Conservation (phyloP, 371 early-diverging fungal genomes). For the Gilbertella persicaria region DNA sequence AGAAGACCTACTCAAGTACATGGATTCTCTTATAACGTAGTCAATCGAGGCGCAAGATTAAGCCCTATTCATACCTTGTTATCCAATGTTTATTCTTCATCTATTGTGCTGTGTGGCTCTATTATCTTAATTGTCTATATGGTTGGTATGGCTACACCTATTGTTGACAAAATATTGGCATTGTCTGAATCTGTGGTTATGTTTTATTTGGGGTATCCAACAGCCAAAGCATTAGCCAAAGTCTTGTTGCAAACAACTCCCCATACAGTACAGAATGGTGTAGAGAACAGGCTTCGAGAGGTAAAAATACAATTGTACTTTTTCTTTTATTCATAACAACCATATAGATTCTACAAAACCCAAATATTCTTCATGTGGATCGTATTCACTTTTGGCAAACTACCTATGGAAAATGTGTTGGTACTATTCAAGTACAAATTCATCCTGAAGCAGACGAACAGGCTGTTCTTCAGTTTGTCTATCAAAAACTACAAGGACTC, state of each 20-base stretch:
- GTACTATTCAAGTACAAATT: constrained; percentile 55
- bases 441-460: constrained; percentile 60
- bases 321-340: too few relatives aligned
- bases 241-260: constrained; percentile 49
- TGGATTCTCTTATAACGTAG: constrained; percentile 49
- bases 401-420: constrained; percentile 60
- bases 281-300: constrained; percentile 43
- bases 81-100: constrained; percentile 39
- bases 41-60: constrained; percentile 37
- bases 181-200: constrained; percentile 56
- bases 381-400: constrained; percentile 68
- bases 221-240: constrained; percentile 42
- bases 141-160: constrained; percentile 28
- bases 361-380: constrained; percentile 49
- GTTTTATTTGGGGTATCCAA: constrained; percentile 51
- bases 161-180: constrained; percentile 55
- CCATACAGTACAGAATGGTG: constrained; percentile 30
- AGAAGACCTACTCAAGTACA: constrained; percentile 42
- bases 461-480: constrained; percentile 46
- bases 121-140: constrained; percentile 25
- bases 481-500: constrained; percentile 54
- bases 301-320: constrained; percentile 14
- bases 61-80: constrained; percentile 33
- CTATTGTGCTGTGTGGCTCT: constrained; percentile 35
- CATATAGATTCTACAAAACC: constrained; percentile 47